Evolutionary conservation across 352 stramenopile genomes (phyloP).

Genomic region (Phytophthora fragariaefolia): DNA sequence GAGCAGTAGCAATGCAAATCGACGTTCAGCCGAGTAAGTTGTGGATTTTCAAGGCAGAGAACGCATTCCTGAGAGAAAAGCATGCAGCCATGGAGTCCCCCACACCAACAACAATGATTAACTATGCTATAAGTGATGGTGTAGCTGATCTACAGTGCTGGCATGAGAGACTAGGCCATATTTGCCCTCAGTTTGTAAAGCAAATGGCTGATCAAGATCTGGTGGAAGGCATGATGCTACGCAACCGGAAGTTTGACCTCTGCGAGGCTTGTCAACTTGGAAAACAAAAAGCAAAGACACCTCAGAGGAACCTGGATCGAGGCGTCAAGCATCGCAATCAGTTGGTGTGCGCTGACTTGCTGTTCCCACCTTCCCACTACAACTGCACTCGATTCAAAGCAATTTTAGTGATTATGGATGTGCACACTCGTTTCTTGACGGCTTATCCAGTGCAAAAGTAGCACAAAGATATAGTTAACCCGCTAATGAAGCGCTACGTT

Average conservation of each 20-base stretch:
- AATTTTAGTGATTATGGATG: constrained; percentile 11
- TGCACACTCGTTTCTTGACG: background rate
- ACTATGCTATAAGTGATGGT: constrained; percentile 1
- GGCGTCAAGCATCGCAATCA: constrained; percentile 4
- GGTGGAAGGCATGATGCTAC: constrained; percentile 5
- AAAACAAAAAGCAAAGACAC: constrained; percentile 1
- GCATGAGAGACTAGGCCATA: constrained; percentile 3
- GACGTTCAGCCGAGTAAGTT: constrained; percentile 2
- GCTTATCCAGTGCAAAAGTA: constrained; percentile 6
- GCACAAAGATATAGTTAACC: background rate
- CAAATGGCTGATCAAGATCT: background rate
- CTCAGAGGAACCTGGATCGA: background rate
- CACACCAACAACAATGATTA: background rate
- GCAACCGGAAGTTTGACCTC: background rate
- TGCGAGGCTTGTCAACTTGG: constrained; percentile 15
- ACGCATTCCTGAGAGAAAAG: background rate
- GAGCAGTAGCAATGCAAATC: background rate
- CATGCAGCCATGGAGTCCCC: background rate
- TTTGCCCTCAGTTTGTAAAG: background rate
- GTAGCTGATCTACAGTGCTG: constrained; percentile 1
- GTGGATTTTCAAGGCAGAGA: constrained; percentile 11
- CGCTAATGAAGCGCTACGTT: background rate
- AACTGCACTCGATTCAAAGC: constrained; percentile 8
- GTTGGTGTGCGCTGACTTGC: background rate
- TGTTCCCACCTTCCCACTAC: background rate